phyloP scores from a whole-genome alignment of 805 yeast species.

The Ogataea populi-albae region DNA sequence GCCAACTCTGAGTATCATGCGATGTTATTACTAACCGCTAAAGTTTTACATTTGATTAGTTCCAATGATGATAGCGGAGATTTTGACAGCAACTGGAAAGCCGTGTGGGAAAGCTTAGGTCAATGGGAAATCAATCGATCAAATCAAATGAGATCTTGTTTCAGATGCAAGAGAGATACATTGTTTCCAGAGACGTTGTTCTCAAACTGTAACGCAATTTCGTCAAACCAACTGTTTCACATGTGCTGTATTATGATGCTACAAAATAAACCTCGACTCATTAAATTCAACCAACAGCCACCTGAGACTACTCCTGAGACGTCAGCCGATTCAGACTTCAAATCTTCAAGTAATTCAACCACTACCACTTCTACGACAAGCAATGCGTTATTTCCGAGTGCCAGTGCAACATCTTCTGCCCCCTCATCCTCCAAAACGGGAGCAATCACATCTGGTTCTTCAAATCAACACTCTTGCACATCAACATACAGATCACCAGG shows the following conservation, averaged over 20 bases:
- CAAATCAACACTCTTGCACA: slow-evolving; percentile 1
- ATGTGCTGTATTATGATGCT: slow-evolving; percentile 40
- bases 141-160: slow-evolving; percentile 32
- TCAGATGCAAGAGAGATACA: slow-evolving; percentile 25
- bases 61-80: slow-evolving; percentile 22
- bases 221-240: slow-evolving; percentile 40
- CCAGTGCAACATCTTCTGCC: slow-evolving; percentile 6
- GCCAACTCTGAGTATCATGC: slow-evolving; percentile 13
- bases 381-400: slow-evolving; percentile 17
- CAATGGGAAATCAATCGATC: slow-evolving; percentile 40
- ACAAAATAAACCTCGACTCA: slow-evolving; percentile 39
- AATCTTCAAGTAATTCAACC: background rate
- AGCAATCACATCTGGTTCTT: background rate
- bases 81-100: slow-evolving; percentile 39
- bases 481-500: slow-evolving; percentile 11
- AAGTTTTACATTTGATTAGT: slow-evolving; percentile 35
- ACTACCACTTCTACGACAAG: slow-evolving; percentile 1
- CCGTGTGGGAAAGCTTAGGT: slow-evolving; percentile 38
- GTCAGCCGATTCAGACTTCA: background rate
- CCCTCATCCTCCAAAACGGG: slow-evolving; percentile 7
- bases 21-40: slow-evolving; percentile 24
- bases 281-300: slow-evolving; percentile 21
- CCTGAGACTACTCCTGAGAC: slow-evolving; percentile 1
- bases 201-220: slow-evolving; percentile 39
- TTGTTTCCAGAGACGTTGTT: slow-evolving; percentile 41